Base-by-base conservation (phyloP, 106 monocot species). In the Allium cepa region DNA sequence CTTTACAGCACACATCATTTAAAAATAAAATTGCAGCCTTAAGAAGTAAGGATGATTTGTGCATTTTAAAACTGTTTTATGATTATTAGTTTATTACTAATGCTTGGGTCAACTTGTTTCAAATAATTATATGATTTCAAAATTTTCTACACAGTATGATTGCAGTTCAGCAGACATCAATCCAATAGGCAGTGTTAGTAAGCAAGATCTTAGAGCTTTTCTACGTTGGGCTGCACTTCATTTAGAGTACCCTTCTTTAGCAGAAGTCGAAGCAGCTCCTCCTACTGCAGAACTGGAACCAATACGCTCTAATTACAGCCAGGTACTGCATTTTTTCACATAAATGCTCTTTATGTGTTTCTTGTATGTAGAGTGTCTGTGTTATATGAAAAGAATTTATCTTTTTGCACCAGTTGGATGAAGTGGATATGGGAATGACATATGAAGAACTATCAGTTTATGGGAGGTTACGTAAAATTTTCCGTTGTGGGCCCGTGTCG, bases 341-440 rank as follows among this genome's bases (percentile, higher is more conserved):
- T 68, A 15, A 14, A 66, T 59, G 17, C 49, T 50, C 16, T 36
- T 36, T 36, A 4, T 36, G 0, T 36, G 36, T 36, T 36, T 4
- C 4, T 36, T 36, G 36, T 36, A 5, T 36, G 5, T 3, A 1
- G 36, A 4, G 3, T 36, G 36, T 3, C 36, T 36, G 18, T 66
- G 8, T 8, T 66, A 18, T 50, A 49, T 65, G 49, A 47, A 49
- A 14, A 47, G 14, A 0, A 17, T 50, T 50, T 46, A 10, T 50
- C 3, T 0, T 36, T 36, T 36, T 73, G n/a, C 16, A 62, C 64
- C 76, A 99, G 99, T 84, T 99, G 78, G 99, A 99, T 81, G 99
- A 99, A 78, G 99, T 90, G 59, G 99, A 99, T 80, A 99, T 99
- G 99, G 99, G 99, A 18, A 99, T 99, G 99, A 99, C 93, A 47